phyloP scores from a whole-genome alignment of 805 yeast species.

The Myxozyma lipomycoides region DNA sequence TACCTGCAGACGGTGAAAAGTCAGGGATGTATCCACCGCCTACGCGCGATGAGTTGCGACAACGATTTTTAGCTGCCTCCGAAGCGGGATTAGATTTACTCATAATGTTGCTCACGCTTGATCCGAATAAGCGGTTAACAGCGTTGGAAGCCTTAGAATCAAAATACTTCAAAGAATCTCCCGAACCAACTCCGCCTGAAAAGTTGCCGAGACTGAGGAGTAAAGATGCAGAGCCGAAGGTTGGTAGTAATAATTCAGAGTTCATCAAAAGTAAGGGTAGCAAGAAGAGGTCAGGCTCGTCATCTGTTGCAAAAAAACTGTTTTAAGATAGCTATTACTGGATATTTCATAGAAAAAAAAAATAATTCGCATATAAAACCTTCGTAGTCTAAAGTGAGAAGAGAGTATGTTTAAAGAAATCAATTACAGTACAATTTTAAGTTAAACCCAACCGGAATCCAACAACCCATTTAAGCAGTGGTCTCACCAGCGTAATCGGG shows the following conservation, averaged over 20 bases:
- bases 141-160: conserved; percentile 88
- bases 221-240: neutral
- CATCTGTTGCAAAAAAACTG: no score
- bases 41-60: conserved; percentile 84
- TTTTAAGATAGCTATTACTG: no score
- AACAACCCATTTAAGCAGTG: neutral
- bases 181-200: conserved; percentile 23
- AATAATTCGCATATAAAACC: no score
- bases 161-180: conserved; percentile 57
- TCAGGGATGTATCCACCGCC: conserved; percentile 36
- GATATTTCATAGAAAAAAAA: no score
- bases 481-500: conserved; percentile 27
- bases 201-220: neutral
- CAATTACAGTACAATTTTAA: no score
- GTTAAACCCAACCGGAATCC: no score
- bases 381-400: no score
- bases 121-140: conserved; percentile 88
- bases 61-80: conserved; percentile 61
- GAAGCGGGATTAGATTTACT: conserved; percentile 78
- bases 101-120: conserved; percentile 48
- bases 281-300: conserved; percentile 3
- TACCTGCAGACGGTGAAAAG: conserved; percentile 10
- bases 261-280: neutral
- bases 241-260: conserved; percentile 10
- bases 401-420: no score